A percentile compares a stretch with the other conserved stretches of the same genome.
Evolutionary conservation across 192 early-diverging fungal genomes (phyloP).

Genomic region (Mortierella antarctica): DNA sequence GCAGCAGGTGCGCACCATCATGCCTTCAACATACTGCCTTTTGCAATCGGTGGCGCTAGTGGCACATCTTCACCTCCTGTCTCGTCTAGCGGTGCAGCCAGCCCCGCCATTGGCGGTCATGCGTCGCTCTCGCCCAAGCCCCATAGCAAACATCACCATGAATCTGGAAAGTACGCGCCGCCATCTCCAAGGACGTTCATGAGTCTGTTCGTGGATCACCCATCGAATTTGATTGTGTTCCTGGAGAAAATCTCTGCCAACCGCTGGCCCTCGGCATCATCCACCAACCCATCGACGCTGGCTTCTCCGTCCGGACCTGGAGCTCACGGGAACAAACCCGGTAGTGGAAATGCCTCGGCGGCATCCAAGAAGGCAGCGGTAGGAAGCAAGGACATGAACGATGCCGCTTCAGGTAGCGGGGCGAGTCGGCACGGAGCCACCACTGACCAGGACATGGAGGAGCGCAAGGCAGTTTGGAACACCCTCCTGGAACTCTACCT

Average conservation of each 20-base stretch:
- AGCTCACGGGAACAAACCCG: not conserved
- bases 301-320: constrained; percentile 19
- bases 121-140: constrained; percentile 21
- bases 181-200: constrained; percentile 79
- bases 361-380: constrained; percentile 9
- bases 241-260: constrained; percentile 85
- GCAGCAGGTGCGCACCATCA: constrained; percentile 1
- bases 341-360: too few relatives aligned
- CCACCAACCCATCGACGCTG: constrained; percentile 9
- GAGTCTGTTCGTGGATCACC: constrained; percentile 89
- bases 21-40: constrained; percentile 52
- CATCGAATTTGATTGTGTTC: constrained; percentile 82
- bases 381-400: constrained; percentile 10
- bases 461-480: constrained; percentile 86
- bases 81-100: constrained; percentile 8
- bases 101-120: constrained; percentile 5
- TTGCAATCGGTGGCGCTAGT: constrained; percentile 31
- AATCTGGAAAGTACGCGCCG: constrained; percentile 50
- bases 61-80: constrained; percentile 14
- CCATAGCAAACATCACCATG: constrained; percentile 18
- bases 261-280: constrained; percentile 67
- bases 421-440: constrained; percentile 9
- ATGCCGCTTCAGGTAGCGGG: constrained; percentile 43
- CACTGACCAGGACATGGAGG: constrained; percentile 60
- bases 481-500: constrained; percentile 92